Evolutionary conservation across 306 rosid species (phyloP).

Genomic region (Fragaria nilgerrensis): DNA sequence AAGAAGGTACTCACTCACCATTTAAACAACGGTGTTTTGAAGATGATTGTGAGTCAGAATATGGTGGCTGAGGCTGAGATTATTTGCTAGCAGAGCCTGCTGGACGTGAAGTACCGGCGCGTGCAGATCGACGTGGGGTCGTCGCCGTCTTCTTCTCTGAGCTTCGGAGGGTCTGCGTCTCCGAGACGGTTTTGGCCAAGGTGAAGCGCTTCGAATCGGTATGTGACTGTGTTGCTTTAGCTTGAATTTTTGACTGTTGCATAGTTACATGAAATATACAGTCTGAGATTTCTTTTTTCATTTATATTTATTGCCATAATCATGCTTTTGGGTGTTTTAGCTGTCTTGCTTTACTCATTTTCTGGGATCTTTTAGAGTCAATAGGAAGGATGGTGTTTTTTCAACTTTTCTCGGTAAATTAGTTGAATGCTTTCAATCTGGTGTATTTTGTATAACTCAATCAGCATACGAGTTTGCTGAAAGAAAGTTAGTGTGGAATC

Average conservation of each 20-base stretch:
- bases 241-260: background rate
- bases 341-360: constrained; percentile 40
- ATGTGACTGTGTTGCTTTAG: background rate
- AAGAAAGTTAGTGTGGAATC: constrained; percentile 10
- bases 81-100: constrained; percentile 48
- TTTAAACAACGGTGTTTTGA: no score
- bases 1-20: no score
- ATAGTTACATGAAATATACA: constrained; percentile 23
- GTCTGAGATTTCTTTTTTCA: constrained; percentile 26
- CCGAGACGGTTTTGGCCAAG: constrained; percentile 18
- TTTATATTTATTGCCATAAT: constrained; percentile 9
- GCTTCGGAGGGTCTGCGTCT: constrained; percentile 41
- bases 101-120: constrained; percentile 64
- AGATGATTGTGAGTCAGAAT: no score
- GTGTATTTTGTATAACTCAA: background rate
- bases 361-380: constrained; percentile 39
- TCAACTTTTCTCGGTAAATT: background rate
- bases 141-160: constrained; percentile 47
- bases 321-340: constrained; percentile 28
- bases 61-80: no score
- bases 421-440: constrained; percentile 4
- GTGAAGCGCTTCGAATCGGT: constrained; percentile 32
- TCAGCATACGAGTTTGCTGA: background rate
- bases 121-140: constrained; percentile 55
- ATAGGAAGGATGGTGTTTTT: constrained; percentile 19